These are phyloP conservation scores for Geotrichum fermentans DNA, from an alignment of 1,139 yeast species.

Conservation along the genomic window DNA sequence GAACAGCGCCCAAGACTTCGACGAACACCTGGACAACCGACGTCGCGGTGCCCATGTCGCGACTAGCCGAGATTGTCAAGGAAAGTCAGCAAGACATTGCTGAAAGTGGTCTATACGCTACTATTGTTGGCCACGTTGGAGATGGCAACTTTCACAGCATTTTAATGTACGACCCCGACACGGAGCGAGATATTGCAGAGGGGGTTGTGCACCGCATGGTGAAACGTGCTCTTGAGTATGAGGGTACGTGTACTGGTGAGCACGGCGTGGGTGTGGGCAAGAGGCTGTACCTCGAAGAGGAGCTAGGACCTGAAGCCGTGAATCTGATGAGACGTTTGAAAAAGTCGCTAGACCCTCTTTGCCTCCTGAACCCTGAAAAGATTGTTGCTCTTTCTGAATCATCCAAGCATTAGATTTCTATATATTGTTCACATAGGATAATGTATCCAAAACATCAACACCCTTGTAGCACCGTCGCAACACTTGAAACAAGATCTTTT, in stretches of 20 bases:
- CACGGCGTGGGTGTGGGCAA: slow-evolving; percentile 87
- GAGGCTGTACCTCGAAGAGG: slow-evolving; percentile 57
- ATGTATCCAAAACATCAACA: not conserved
- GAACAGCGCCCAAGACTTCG: slow-evolving; percentile 38
- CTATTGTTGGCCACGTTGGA: slow-evolving; percentile 83
- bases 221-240: slow-evolving; percentile 56
- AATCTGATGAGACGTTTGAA: slow-evolving; percentile 72
- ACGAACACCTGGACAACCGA: slow-evolving; percentile 61
- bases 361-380: slow-evolving; percentile 75
- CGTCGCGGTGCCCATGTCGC: slow-evolving; percentile 75
- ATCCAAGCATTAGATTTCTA: too few species aligned
- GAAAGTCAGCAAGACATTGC: slow-evolving; percentile 55
- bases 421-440: not conserved
- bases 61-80: slow-evolving; percentile 67
- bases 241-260: slow-evolving; percentile 88
- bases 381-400: slow-evolving; percentile 50
- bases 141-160: slow-evolving; percentile 89
- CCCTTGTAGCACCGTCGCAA: not conserved
- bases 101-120: slow-evolving; percentile 52
- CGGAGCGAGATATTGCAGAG: slow-evolving; percentile 49
- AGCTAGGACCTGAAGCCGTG: slow-evolving; percentile 61
- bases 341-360: slow-evolving; percentile 63
- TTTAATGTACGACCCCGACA: slow-evolving; percentile 79
- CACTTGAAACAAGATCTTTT: not conserved
- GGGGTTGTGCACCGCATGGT: slow-evolving; percentile 63